These are phyloP conservation scores for Dictyostelium capitatum DNA, from an alignment of 78 protist genomes.

Conservation along the genomic window DNA sequence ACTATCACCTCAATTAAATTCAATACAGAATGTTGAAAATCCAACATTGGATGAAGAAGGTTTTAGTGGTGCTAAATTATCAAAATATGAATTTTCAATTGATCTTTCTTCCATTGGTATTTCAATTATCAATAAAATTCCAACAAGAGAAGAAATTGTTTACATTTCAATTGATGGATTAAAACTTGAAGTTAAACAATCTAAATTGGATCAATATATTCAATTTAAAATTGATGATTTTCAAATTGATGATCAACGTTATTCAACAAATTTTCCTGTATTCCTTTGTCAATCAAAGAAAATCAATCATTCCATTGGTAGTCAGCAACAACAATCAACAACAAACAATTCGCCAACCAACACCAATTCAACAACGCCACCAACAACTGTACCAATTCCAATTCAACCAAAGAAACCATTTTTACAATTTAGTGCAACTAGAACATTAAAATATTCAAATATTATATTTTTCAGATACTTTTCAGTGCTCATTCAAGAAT, in stretches of 20 bases:
- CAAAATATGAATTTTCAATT: conserved; percentile 14
- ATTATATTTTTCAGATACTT: conserved; percentile 79
- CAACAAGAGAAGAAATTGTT: conserved; percentile 65
- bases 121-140: conserved; percentile 62
- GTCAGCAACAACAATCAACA: background rate
- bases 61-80: too few species aligned
- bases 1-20: background rate
- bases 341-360: background rate
- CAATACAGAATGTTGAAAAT: background rate
- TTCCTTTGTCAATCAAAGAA: conserved; percentile 56
- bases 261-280: conserved; percentile 82
- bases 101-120: conserved; percentile 42
- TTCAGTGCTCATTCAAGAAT: conserved; percentile 77
- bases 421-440: conserved; percentile 65
- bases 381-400: background rate
- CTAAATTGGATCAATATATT: conserved; percentile 44
- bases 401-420: conserved; percentile 25
- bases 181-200: conserved; percentile 48
- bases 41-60: too few species aligned
- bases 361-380: background rate
- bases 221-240: conserved; percentile 63
- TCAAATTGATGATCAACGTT: conserved; percentile 83
- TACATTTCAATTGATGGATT: conserved; percentile 56
- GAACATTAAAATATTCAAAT: conserved; percentile 69
- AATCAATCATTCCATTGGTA: background rate